Conservation (phyloP, 768 basidiomycete species). For the Tylopilus sp. region DNA sequence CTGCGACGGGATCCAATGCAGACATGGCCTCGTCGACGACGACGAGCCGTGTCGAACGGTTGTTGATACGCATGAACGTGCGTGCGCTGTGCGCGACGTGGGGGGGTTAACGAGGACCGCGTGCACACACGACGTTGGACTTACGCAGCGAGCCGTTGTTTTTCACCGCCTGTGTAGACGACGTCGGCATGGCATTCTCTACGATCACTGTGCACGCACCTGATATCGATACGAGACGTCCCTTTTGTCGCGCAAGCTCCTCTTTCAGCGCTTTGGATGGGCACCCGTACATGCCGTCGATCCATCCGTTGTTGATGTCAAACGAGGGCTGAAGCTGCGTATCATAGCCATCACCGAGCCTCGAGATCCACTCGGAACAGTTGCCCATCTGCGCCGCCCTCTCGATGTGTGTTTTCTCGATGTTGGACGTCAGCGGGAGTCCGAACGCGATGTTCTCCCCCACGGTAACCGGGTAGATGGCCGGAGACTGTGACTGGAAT, state of each 20-base stretch:
- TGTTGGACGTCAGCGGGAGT: conserved; percentile 10
- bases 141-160: conserved; percentile 48
- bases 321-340: conserved; percentile 30
- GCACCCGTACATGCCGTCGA: conserved; percentile 15
- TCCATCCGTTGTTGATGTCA: conserved; percentile 18
- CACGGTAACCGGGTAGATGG: conserved; percentile 46
- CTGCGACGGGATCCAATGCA: conserved; percentile 52
- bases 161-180: conserved; percentile 37
- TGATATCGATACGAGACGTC: conserved; percentile 22
- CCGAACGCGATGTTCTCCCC: conserved; percentile 41
- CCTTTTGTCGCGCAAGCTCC: conserved; percentile 22
- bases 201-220: conserved; percentile 3
- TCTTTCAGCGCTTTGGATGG: conserved; percentile 20
- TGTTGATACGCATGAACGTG: conserved; percentile 38
- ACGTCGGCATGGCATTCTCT: neutral
- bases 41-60: conserved; percentile 41
- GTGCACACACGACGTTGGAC: conserved; percentile 14
- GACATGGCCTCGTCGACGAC: conserved; percentile 60
- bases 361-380: conserved; percentile 32
- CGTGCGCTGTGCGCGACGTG: conserved; percentile 36
- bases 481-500: conserved; percentile 48
- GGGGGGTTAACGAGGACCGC: too few species aligned
- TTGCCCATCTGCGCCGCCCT: conserved; percentile 33
- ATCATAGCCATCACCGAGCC: conserved; percentile 29
- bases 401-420: conserved; percentile 19